A percentile compares a stretch with the other conserved stretches of the same genome.
These are phyloP conservation scores for Stemphylium vesicarium DNA, from an alignment of 2,329 filamentous ascomycete genomes.

Conservation along the genomic window DNA sequence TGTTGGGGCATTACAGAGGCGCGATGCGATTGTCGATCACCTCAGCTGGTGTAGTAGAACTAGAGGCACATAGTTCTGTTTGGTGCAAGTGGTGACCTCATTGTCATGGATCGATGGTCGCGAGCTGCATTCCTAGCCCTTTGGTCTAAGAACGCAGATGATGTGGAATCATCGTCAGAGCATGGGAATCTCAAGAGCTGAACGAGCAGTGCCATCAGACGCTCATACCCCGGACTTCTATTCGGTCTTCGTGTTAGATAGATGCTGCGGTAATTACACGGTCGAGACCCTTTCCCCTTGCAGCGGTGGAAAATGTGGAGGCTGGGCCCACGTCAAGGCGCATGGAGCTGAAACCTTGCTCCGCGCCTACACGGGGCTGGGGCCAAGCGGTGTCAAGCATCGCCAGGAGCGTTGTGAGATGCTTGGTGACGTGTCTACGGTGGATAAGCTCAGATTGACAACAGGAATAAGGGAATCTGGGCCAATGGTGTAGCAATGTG, in stretches of 20 bases:
- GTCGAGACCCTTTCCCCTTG: slow-evolving; percentile 4
- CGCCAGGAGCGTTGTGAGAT: slow-evolving; percentile 19
- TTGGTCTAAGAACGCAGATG: neutral
- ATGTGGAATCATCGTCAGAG: neutral
- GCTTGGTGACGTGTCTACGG: slow-evolving; percentile 36
- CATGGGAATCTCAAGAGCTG: no score
- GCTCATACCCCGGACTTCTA: no score
- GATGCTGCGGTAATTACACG: neutral
- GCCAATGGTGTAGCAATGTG: neutral
- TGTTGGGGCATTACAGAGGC: neutral
- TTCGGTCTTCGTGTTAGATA: neutral
- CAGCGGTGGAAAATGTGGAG: slow-evolving; percentile 1
- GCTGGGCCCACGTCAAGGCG: slow-evolving; percentile 27
- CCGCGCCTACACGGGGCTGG: neutral
- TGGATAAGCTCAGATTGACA: slow-evolving; percentile 11
- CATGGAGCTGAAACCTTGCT: slow-evolving; percentile 23
- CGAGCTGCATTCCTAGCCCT: no score
- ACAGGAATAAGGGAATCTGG: neutral
- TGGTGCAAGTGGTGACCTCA: neutral
- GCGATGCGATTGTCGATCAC: neutral
- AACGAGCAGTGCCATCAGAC: no score
- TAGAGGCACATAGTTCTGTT: neutral
- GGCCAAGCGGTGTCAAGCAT: slow-evolving; percentile 37
- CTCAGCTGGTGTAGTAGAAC: neutral
- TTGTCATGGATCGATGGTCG: neutral